Evolutionary conservation across 2,329 filamentous ascomycete species (phyloP).

Genomic region (Thermoascus crustaceus): DNA sequence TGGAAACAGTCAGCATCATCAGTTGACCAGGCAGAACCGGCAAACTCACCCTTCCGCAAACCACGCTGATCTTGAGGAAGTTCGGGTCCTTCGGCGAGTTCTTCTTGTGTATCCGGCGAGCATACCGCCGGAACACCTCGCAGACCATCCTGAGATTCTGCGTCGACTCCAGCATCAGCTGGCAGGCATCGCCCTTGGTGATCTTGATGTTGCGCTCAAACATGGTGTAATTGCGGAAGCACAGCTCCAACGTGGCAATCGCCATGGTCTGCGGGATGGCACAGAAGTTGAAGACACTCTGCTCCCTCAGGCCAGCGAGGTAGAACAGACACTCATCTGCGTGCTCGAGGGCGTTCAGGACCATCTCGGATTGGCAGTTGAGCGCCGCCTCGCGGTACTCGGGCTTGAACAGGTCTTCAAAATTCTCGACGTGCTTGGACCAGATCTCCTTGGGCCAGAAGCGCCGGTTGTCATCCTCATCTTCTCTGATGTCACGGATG

Average conservation of each 20-base stretch:
- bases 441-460: conserved; percentile 97
- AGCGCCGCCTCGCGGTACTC: conserved; percentile 70
- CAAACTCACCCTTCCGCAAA: conserved; percentile 67
- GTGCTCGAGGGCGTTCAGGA: conserved; percentile 78
- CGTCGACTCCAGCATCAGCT: conserved; percentile 84
- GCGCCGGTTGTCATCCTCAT: conserved; percentile 74
- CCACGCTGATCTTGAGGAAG: conserved; percentile 82
- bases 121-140: conserved; percentile 70
- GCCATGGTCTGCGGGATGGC: conserved; percentile 97
- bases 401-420: conserved; percentile 81
- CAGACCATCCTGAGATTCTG: conserved; percentile 79
- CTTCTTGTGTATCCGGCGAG: conserved; percentile 78
- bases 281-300: conserved; percentile 98
- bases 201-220: conserved; percentile 91
- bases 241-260: conserved; percentile 83
- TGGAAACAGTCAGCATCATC: conserved; percentile 28
- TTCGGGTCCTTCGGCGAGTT: conserved; percentile 91
- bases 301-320: conserved; percentile 86
- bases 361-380: conserved; percentile 86
- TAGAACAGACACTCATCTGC: conserved; percentile 95
- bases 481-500: conserved; percentile 89
- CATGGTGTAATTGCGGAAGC: conserved; percentile 83
- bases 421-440: conserved; percentile 87
- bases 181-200: conserved; percentile 86
- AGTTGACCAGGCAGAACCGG: background rate